Percentiles rank a stretch among this genome's conserved stretches.
phyloP scores from a whole-genome alignment of 345 rosid species.

The Aquilaria sinensis region DNA sequence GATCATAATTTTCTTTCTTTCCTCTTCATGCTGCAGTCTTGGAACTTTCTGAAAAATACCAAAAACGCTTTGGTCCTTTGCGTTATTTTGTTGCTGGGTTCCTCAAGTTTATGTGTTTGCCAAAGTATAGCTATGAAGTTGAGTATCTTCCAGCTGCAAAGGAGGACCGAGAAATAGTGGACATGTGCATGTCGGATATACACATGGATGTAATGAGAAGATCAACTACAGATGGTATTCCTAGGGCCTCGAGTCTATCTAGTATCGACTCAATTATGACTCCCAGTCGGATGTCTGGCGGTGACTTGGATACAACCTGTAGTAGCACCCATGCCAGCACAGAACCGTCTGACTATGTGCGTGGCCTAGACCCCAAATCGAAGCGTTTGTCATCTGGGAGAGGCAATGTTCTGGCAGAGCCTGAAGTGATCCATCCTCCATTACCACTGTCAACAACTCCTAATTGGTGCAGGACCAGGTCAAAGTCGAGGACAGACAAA shows the following conservation, averaged over 20 bases:
- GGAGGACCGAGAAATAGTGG: slow-evolving; percentile 57
- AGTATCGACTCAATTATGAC: slow-evolving; percentile 96
- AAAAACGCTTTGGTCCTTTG: slow-evolving; percentile 91
- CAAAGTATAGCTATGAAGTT: slow-evolving; percentile 87
- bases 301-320: slow-evolving; percentile 65
- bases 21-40: slow-evolving; percentile 48
- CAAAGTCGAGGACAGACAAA: slow-evolving; percentile 87
- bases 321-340: slow-evolving; percentile 76
- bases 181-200: slow-evolving; percentile 64
- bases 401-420: slow-evolving; percentile 61
- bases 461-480: slow-evolving; percentile 95
- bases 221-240: slow-evolving; percentile 75
- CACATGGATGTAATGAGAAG: slow-evolving; percentile 79
- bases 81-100: slow-evolving; percentile 97
- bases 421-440: slow-evolving; percentile 92
- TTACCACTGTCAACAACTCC: slow-evolving; percentile 77
- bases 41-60: slow-evolving; percentile 94
- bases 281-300: slow-evolving; percentile 70
- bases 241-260: slow-evolving; percentile 95
- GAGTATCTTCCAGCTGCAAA: slow-evolving; percentile 85
- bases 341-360: slow-evolving; percentile 93
- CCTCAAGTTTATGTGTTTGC: slow-evolving; percentile 90
- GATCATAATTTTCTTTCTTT: background rate
- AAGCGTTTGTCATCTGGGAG: slow-evolving; percentile 83
- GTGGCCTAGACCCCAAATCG: slow-evolving; percentile 85